Evolutionary conservation across 306 rosid genomes (phyloP).

Genomic region (Trichosanthes truncata): DNA sequence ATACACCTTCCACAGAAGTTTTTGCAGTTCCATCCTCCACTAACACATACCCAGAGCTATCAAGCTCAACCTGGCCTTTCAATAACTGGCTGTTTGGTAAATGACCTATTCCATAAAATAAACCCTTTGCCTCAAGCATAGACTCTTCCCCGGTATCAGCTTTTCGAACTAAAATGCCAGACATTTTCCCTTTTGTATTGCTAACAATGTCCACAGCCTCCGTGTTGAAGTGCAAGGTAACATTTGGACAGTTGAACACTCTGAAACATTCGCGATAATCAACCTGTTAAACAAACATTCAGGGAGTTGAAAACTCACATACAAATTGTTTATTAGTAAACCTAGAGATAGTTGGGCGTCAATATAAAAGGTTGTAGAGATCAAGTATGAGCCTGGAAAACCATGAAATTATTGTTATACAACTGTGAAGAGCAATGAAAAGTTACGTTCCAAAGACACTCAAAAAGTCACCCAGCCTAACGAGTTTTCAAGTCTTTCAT

Average conservation of each 20-base stretch:
- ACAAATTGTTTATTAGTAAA: slow-evolving; percentile 9
- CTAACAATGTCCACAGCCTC: slow-evolving; percentile 84
- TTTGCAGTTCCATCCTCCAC: slow-evolving; percentile 68
- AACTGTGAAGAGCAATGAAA: not conserved
- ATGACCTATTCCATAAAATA: slow-evolving; percentile 94
- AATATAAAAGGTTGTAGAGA: not conserved
- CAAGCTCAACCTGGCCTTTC: slow-evolving; percentile 81
- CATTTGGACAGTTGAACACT: slow-evolving; percentile 85
- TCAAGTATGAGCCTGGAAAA: not conserved
- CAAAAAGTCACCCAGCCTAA: not conserved
- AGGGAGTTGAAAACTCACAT: slow-evolving; percentile 14
- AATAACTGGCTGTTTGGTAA: slow-evolving; percentile 74
- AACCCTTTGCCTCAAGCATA: slow-evolving; percentile 77
- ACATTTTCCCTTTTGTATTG: slow-evolving; percentile 84
- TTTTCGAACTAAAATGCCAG: slow-evolving; percentile 68
- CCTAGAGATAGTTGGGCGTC: not conserved
- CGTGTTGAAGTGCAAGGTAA: slow-evolving; percentile 83
- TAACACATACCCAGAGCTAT: slow-evolving; percentile 54
- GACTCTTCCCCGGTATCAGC: slow-evolving; percentile 59
- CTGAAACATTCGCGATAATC: slow-evolving; percentile 99
- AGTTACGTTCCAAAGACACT: not conserved
- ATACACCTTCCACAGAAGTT: slow-evolving; percentile 83
- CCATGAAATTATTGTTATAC: not conserved
- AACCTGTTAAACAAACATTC: slow-evolving; percentile 99
- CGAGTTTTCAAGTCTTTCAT: not conserved